Evolutionary conservation across 2,329 filamentous ascomycete genomes (phyloP), one percentile per base, ranked within the genome.

Genomic region (Stenocarpella maydis): DNA sequence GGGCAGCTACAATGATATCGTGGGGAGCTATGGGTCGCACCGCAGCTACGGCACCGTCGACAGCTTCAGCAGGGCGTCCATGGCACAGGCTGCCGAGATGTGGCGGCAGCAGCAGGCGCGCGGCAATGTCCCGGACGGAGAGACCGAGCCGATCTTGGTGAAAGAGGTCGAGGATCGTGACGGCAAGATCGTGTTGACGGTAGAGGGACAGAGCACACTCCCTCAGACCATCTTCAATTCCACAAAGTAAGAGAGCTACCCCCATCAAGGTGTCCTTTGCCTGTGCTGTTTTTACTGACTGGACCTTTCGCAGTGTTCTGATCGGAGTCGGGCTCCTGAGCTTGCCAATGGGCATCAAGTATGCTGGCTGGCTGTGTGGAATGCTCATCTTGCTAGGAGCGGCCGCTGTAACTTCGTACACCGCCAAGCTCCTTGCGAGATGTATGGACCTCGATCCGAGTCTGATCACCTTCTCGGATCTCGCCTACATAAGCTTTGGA

Each of bases 201-300:
- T 97, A 2, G 92, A 97, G 71, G 95, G 95, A 47, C 94, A 97
- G 82, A 97, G 94, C n/a, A 99, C 95, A 1, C 85, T 98, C 19
- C 94, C 94, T 0, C 95, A 98, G 82, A 98, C 95, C 8, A 88
- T 98, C 72, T 97, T 98, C 85, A 99, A 99, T 81, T 97, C 94
- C 3, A 95, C 95, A 78, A 97, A 97, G 82, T 84, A 73, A 71
- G 80, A 7, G 2, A 1, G 9, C 37, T 28, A 12, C 28, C 73
- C 5, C 37, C 19, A 21, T 31, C 37, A 68, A 28, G 37, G 9
- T 12, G 34, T 24, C 12, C 6, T 37, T 12, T 5, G 31, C 9
- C 34, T 37, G 2, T 43, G 49, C 6, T 31, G 4, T 12, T 24
- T 10, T 4, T 7, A 65, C 69, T 73, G 45, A 73, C 72, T 69